Base-by-base conservation (phyloP, 352 stramenopile species). In the Globisporangium ultimum region DNA sequence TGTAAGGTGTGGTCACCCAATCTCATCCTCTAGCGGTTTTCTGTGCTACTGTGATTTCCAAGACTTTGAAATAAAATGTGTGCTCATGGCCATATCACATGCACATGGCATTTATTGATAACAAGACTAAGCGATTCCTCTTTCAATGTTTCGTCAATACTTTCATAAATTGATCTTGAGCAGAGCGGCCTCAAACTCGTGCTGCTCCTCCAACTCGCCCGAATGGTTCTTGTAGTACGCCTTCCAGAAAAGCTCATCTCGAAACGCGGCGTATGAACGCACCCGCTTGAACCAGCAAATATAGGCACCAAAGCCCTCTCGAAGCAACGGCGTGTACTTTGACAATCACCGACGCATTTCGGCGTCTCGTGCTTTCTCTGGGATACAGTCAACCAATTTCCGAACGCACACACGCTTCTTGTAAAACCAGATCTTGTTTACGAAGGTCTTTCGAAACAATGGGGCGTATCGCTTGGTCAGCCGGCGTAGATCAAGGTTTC, bases 231-330 rank as follows among this genome's bases (percentile, higher is more conserved):
- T 15, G 20, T 36, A 36, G 50, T 36, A 55, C 28, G n/a, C 32
- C 22, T 24, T 55, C 50, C 50, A 55, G 34, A 55, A 55, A 2
- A 55, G 36, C 50, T 55, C 50, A 15, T 15, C 17, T 8, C n/a
- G 34, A 22, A 55, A 47, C 18, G 13, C 15, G 17, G 32, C 5
- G 32, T 46, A 38, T 15, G 17, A 43, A 15, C 9, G 13, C 9
- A 11, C 24, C 2, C 18, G 18, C 17, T 41, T 40, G 28, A 54
- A 54, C n/a, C 50, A n/a, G 24, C 50, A 55, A 22, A 55, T 45
- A 0, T 38, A 12, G 34, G 22, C 11, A 8, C 50, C 18, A 18
- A 55, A 45, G 34, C 18, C 18, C 17, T 41, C 17, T n/a, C 50
- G 50, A 18, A 55, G 50, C 34, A 47, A n/a, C 15, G n/a, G 34